Conservation (phyloP, 1,284 basidiomycete species). For the Inonotus hispidus region DNA sequence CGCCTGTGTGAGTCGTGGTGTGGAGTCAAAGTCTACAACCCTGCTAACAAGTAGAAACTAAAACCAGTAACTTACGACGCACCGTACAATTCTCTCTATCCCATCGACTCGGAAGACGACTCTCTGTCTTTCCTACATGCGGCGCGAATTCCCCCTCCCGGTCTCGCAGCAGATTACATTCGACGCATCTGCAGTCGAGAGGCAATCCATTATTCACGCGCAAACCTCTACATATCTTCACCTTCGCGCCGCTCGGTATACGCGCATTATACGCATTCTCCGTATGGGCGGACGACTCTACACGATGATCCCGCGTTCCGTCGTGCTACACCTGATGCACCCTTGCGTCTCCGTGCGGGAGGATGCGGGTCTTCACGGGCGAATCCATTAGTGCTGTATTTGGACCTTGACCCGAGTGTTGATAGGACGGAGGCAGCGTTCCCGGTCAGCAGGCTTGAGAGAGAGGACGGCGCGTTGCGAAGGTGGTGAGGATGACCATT, state of each 20-base stretch:
- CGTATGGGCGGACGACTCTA: slow-evolving; percentile 1
- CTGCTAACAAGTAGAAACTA: not conserved
- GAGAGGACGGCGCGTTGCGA: slow-evolving; percentile 6
- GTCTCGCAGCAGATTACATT: slow-evolving; percentile 11
- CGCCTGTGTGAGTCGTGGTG: slow-evolving; percentile 4
- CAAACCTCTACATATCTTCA: slow-evolving; percentile 13
- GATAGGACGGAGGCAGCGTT: slow-evolving; percentile 9
- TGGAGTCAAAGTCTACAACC: not conserved
- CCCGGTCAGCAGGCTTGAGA: slow-evolving; percentile 1
- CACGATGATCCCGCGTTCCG: slow-evolving; percentile 5
- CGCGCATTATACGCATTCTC: not conserved
- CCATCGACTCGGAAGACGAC: slow-evolving; percentile 8
- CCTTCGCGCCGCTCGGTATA: not conserved
- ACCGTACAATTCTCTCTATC: slow-evolving; percentile 14
- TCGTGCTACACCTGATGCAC: not conserved
- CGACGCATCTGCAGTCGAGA: slow-evolving; percentile 13
- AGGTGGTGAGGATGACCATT: not conserved
- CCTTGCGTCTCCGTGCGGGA: not conserved
- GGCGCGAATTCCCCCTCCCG: slow-evolving; percentile 6
- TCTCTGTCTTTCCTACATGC: slow-evolving; percentile 14
- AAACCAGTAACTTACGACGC: slow-evolving; percentile 8
- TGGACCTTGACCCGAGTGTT: slow-evolving; percentile 12
- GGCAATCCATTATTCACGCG: slow-evolving; percentile 10
- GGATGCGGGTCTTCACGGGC: slow-evolving; percentile 6
- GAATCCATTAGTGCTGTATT: slow-evolving; percentile 11